These are phyloP conservation scores for Geotrichum phurueaensis DNA, from an alignment of 1,139 yeast species.

Conservation along the genomic window DNA sequence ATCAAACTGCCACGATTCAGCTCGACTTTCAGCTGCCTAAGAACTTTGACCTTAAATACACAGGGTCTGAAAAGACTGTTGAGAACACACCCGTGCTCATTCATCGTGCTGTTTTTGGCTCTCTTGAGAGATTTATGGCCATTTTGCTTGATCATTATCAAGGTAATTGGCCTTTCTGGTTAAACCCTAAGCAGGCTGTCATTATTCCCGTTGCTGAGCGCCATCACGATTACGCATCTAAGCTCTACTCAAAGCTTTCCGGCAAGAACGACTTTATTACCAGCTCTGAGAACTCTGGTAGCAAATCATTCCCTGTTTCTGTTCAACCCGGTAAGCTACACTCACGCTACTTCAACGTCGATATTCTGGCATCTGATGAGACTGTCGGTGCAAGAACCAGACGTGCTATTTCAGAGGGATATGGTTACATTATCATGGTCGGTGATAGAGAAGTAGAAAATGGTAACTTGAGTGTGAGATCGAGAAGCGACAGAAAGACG, in stretches of 20 bases:
- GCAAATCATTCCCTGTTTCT: constrained; percentile 2
- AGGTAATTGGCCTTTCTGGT: constrained; percentile 99
- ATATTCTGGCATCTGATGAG: constrained; percentile 66
- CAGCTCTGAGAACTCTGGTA: background rate
- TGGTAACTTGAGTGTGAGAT: constrained; percentile 60
- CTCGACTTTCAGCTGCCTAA: constrained; percentile 60
- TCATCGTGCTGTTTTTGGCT: constrained; percentile 93
- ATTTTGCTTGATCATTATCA: constrained; percentile 81
- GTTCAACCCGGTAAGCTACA: constrained; percentile 37
- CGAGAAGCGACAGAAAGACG: constrained; percentile 49
- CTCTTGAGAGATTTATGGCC: constrained; percentile 88
- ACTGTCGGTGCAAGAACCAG: constrained; percentile 76
- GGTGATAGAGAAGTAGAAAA: constrained; percentile 78
- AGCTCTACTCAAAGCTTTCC: constrained; percentile 43
- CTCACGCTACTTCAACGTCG: constrained; percentile 63
- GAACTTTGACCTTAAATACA: constrained; percentile 67
- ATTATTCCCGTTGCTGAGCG: constrained; percentile 70
- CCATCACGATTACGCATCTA: constrained; percentile 51
- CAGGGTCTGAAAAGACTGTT: constrained; percentile 22
- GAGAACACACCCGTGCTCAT: constrained; percentile 70
- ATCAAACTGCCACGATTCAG: constrained; percentile 95
- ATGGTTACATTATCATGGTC: constrained; percentile 70
- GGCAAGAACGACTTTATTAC: constrained; percentile 34
- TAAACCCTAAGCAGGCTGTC: constrained; percentile 88
- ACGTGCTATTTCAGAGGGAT: constrained; percentile 70